Evolutionary conservation across 305 asterid species (phyloP).

Genomic region (Fraxinus greggii): DNA sequence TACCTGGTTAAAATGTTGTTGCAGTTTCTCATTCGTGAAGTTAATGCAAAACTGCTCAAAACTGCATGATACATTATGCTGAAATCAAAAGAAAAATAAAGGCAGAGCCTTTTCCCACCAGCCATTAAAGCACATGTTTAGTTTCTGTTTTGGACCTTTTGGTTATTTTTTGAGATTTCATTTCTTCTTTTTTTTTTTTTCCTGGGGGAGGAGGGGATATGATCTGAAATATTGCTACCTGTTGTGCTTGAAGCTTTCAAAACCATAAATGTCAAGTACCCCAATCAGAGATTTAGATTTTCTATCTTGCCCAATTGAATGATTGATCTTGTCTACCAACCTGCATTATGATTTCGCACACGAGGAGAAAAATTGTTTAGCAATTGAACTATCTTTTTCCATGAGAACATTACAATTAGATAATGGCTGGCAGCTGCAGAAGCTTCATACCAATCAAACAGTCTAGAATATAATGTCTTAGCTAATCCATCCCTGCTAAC

Average conservation of each 20-base stretch:
- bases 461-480: conserved; percentile 87
- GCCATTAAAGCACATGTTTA: conserved; percentile 15
- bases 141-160: conserved; percentile 1
- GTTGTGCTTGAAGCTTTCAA: conserved; percentile 96
- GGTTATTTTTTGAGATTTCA: conserved; percentile 11
- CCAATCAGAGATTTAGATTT: conserved; percentile 81
- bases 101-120: conserved; percentile 23
- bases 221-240: conserved; percentile 50
- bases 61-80: conserved; percentile 52
- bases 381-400: conserved; percentile 14
- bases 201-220: conserved; percentile 7
- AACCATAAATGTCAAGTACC: conserved; percentile 96
- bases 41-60: conserved; percentile 98
- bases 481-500: conserved; percentile 97
- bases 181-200: background rate
- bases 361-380: conserved; percentile 15
- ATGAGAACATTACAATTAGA: conserved; percentile 19
- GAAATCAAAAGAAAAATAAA: conserved; percentile 30
- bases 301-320: conserved; percentile 90
- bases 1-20: conserved; percentile 98
- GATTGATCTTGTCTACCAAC: conserved; percentile 94
- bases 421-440: conserved; percentile 21
- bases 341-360: conserved; percentile 42
- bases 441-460: conserved; percentile 84
- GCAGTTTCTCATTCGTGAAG: conserved; percentile 95